Conservation (phyloP, 768 basidiomycete species). For the Leccinellum albellum region DNA sequence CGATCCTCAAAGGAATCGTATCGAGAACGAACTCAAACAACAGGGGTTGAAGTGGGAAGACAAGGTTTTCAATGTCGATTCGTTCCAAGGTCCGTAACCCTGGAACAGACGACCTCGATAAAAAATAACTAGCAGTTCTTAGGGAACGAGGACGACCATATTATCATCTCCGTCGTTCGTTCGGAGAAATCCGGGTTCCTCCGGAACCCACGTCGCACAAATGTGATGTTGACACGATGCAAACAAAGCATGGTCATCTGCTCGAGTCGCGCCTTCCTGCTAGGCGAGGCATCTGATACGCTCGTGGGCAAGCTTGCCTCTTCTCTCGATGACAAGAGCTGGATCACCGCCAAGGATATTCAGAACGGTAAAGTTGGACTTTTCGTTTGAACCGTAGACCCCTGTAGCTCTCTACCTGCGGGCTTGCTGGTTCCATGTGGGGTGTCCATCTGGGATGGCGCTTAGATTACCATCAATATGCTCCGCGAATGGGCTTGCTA, state of each 20-base stretch:
- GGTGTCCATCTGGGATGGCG: too few relatives aligned
- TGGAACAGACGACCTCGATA: neutral
- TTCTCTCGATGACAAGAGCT: slow-evolving; percentile 6
- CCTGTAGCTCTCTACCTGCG: too few relatives aligned
- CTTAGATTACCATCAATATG: too few relatives aligned
- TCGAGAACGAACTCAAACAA: slow-evolving; percentile 53
- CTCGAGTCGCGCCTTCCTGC: too few relatives aligned
- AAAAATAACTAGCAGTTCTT: slow-evolving; percentile 6
- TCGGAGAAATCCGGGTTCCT: slow-evolving; percentile 64
- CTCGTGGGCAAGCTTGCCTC: slow-evolving; percentile 26
- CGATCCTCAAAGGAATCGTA: slow-evolving; percentile 57
- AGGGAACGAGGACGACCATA: slow-evolving; percentile 81
- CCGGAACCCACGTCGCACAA: slow-evolving; percentile 58
- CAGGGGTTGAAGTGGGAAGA: slow-evolving; percentile 54
- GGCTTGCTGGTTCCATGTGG: too few relatives aligned
- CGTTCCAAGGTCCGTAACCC: slow-evolving; percentile 63
- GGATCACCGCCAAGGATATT: slow-evolving; percentile 6
- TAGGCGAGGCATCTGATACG: slow-evolving; percentile 13
- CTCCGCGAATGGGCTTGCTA: too few relatives aligned
- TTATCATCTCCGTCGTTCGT: slow-evolving; percentile 70
- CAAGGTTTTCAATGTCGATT: slow-evolving; percentile 74
- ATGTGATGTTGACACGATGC: slow-evolving; percentile 84
- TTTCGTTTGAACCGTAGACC: too few relatives aligned
- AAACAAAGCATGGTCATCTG: slow-evolving; percentile 71
- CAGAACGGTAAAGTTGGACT: neutral